These are phyloP conservation scores for Mucor irregularis DNA, from an alignment of 371 early-diverging fungal species.

Conservation along the genomic window DNA sequence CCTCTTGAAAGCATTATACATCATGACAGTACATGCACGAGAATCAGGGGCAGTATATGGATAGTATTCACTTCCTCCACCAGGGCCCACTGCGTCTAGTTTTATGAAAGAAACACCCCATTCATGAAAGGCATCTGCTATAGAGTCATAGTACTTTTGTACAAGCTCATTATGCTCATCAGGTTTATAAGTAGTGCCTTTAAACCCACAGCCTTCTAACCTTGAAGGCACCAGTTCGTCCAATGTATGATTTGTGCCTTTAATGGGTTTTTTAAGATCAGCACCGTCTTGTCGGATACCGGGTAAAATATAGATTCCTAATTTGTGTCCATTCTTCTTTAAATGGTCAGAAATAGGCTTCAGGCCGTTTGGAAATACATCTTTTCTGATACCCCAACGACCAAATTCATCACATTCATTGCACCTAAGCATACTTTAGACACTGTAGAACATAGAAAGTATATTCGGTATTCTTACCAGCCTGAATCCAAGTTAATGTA, in stretches of 20 bases:
- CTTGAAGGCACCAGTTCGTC: constrained; percentile 25
- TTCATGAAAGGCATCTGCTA: constrained; percentile 37
- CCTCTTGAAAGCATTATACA: constrained; percentile 31
- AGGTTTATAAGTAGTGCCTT: constrained; percentile 40
- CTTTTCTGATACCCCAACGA: constrained; percentile 37
- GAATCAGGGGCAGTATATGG: constrained; percentile 38
- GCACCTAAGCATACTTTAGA: constrained; percentile 25
- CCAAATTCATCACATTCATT: constrained; percentile 42
- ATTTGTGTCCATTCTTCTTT: constrained; percentile 38
- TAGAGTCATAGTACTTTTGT: constrained; percentile 37
- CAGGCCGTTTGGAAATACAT: constrained; percentile 42
- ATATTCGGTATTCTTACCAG: constrained; percentile 27
- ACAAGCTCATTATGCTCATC: constrained; percentile 35
- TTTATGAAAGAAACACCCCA: constrained; percentile 45
- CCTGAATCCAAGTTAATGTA: constrained; percentile 52
- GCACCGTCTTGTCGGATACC: constrained; percentile 44
- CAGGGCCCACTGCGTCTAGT: constrained; percentile 46
- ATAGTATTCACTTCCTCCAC: constrained; percentile 34
- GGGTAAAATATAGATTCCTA: constrained; percentile 45
- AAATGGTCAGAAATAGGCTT: constrained; percentile 28
- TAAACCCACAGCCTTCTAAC: constrained; percentile 44
- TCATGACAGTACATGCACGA: constrained; percentile 33
- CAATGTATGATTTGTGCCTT: constrained; percentile 19
- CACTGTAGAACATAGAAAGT: neutral
- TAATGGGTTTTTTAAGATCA: constrained; percentile 19